These are phyloP conservation scores for Withania somnifera DNA, from an alignment of 305 asterid genomes.

Conservation along the genomic window DNA sequence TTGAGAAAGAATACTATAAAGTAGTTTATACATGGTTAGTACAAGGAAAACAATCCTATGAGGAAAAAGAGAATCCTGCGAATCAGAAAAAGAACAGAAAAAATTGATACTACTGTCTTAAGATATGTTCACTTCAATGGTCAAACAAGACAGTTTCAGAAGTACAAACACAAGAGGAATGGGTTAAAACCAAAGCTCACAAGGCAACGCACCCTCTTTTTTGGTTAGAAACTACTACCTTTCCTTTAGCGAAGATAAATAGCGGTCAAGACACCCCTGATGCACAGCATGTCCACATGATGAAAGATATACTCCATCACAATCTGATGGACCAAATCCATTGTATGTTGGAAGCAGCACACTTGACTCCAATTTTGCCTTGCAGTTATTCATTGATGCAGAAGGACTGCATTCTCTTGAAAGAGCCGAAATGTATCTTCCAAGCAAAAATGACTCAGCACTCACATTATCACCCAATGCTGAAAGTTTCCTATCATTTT, in stretches of 20 bases:
- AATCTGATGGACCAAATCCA: conserved; percentile 58
- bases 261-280: conserved; percentile 91
- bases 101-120: not conserved
- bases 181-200: not conserved
- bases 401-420: conserved; percentile 59
- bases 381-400: conserved; percentile 32
- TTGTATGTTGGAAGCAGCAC: conserved; percentile 27
- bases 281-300: conserved; percentile 99
- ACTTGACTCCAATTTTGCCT: conserved; percentile 24
- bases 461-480: conserved; percentile 11
- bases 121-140: not conserved
- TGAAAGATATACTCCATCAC: conserved; percentile 78
- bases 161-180: not conserved
- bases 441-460: conserved; percentile 52
- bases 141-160: not conserved
- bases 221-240: conserved; percentile 37
- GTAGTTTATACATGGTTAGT: not conserved
- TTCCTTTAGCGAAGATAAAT: conserved; percentile 77
- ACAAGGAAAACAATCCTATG: not conserved
- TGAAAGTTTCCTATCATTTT: conserved; percentile 20
- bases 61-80: not conserved
- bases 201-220: not conserved
- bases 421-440: conserved; percentile 69
- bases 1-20: not conserved
- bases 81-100: not conserved